A percentile compares a stretch with the other conserved stretches of the same genome.
phyloP scores from a whole-genome alignment of 331 rosid genomes.

The Cydonia oblonga region DNA sequence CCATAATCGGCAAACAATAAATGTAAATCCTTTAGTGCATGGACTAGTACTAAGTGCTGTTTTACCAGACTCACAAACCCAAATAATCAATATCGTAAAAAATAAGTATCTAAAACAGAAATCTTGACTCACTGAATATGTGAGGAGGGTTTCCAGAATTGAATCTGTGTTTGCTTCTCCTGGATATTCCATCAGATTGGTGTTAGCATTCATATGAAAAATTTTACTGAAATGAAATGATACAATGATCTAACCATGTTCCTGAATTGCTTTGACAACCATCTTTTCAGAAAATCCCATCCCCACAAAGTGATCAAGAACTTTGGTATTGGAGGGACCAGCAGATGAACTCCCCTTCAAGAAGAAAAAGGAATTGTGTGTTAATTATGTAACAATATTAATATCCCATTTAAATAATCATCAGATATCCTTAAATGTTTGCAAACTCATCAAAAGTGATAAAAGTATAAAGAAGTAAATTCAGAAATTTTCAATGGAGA shows the following conservation, averaged over 20 bases:
- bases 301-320: constrained; percentile 42
- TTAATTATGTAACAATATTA: constrained; percentile 10
- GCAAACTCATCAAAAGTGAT: neutral
- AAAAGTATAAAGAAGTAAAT: neutral
- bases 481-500: neutral
- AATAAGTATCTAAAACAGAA: constrained; percentile 3
- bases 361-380: constrained; percentile 9
- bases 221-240: constrained; percentile 2
- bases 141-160: constrained; percentile 69
- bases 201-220: constrained; percentile 14
- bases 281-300: constrained; percentile 77
- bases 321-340: constrained; percentile 58
- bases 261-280: constrained; percentile 70
- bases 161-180: constrained; percentile 73
- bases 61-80: neutral
- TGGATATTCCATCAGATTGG: constrained; percentile 31
- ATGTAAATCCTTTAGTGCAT: neutral
- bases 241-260: constrained; percentile 46
- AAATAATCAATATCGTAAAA: neutral
- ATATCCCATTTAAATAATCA: neutral
- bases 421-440: neutral
- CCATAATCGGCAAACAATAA: neutral
- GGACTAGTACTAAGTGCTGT: neutral
- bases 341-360: constrained; percentile 54
- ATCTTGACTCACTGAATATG: constrained; percentile 54